Evolutionary conservation across 805 yeast genomes (phyloP).

Genomic region (Ogataea ganodermae): DNA sequence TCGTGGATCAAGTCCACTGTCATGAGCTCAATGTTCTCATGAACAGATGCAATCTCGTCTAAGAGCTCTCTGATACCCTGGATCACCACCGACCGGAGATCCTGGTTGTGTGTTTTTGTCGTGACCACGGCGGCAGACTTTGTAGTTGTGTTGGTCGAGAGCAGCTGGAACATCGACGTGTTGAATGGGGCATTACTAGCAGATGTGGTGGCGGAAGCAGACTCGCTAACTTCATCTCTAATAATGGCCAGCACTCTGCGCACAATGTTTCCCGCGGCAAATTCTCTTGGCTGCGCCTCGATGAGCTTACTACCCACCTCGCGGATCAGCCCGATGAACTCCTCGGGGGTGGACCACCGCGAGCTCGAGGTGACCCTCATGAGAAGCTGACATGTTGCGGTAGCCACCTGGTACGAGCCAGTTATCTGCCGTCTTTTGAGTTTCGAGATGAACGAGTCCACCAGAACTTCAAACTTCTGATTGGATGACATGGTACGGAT

Average conservation of each 20-base stretch:
- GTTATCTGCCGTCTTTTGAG: slow-evolving; percentile 82
- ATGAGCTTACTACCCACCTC: slow-evolving; percentile 68
- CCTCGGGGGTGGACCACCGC: slow-evolving; percentile 79
- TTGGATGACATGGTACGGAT: slow-evolving; percentile 17
- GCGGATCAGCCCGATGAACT: slow-evolving; percentile 70
- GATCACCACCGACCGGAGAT: slow-evolving; percentile 79
- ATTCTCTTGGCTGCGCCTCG: slow-evolving; percentile 85
- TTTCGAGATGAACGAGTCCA: slow-evolving; percentile 40
- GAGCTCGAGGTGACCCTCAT: slow-evolving; percentile 88
- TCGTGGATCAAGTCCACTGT: slow-evolving; percentile 94
- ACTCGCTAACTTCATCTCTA: slow-evolving; percentile 77
- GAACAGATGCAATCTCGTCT: slow-evolving; percentile 86
- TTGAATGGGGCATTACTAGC: slow-evolving; percentile 54
- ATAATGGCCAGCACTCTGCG: slow-evolving; percentile 85
- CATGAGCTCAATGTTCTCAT: slow-evolving; percentile 88
- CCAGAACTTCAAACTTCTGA: slow-evolving; percentile 32
- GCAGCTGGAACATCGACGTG: slow-evolving; percentile 82
- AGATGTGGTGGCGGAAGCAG: slow-evolving; percentile 13
- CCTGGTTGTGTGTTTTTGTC: slow-evolving; percentile 51
- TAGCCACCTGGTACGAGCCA: slow-evolving; percentile 81
- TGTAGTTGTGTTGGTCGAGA: slow-evolving; percentile 48
- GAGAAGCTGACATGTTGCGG: slow-evolving; percentile 82
- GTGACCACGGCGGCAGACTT: slow-evolving; percentile 24
- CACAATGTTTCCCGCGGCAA: slow-evolving; percentile 86
- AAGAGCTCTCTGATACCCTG: slow-evolving; percentile 91